These are phyloP conservation scores for Talaromyces sp. DNA, from an alignment of 2,329 filamentous ascomycete genomes.

Conservation along the genomic window DNA sequence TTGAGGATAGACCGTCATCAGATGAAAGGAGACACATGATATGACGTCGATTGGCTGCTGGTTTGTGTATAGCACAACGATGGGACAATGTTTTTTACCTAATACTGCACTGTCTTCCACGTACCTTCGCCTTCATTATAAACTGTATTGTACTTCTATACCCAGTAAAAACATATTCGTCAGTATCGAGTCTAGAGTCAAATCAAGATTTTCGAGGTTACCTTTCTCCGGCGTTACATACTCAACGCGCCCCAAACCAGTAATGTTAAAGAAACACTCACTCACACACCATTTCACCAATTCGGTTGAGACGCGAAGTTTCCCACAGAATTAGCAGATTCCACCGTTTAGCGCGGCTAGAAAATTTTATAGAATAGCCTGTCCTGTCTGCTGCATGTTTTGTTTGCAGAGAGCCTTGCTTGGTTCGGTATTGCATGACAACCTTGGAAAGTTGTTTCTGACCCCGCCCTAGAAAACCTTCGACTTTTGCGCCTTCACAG, in stretches of 20 bases:
- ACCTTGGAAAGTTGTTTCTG: neutral
- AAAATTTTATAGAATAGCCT: neutral
- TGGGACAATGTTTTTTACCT: neutral
- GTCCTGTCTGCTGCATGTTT: neutral
- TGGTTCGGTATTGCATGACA: neutral
- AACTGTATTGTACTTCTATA: neutral
- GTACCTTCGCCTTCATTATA: neutral
- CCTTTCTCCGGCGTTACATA: neutral
- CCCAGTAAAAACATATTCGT: neutral
- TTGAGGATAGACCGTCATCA: neutral
- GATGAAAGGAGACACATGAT: neutral
- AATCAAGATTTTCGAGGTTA: neutral
- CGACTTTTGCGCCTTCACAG: neutral
- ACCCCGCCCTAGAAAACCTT: neutral
- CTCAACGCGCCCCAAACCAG: neutral
- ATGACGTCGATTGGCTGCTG: neutral
- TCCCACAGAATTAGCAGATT: neutral
- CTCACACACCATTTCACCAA: neutral
- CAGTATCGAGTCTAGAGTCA: neutral
- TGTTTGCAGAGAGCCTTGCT: neutral
- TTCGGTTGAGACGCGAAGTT: neutral
- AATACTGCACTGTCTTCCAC: constrained; percentile 18
- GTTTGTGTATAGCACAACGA: neutral
- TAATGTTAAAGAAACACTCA: neutral
- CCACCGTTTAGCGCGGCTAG: constrained; percentile 8